Base-by-base conservation (phyloP, 495 filamentous ascomycete species). In the Eremomyces bilateralis region DNA sequence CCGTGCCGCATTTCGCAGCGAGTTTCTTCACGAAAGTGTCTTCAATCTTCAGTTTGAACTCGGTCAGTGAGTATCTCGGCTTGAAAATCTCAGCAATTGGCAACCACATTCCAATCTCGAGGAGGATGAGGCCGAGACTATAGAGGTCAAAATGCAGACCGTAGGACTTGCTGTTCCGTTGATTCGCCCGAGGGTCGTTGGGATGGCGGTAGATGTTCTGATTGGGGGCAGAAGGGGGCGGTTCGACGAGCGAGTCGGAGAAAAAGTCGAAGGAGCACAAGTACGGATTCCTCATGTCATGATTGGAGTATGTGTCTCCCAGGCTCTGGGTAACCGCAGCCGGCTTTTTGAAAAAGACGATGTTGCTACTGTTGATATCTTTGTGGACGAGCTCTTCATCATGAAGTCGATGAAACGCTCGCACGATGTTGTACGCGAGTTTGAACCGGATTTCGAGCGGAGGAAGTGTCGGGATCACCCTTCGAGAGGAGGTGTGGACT, bases 41-140 rank as follows among this genome's bases (percentile, higher is more conserved):
- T 8, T 76, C 67, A 15, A 76, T 56, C 17, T 69, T 58, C 15
- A 61, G 54, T 42, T 73, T 72, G 57, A 76, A 76, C 49, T 67
- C 64, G n/a, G 57, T 54, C 10, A 63, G 60, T 31, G 62, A 62
- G 48, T 77, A 77, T 44, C 72, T 73, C 44, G 64, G 51, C 44
- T 77, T 77, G 67, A 66, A 76, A 13, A 75, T 46, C 21, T 65
- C 65, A 36, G 65, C 64, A 24, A 91, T 61, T 2, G 76, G 72
- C n/a, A 68, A 71, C 84, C 84, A 94, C 1, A 92, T 60, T 18
- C 83, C 84, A 38, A 94, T 74, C 36, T 90, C 84, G 20, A 92
- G 53, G 8, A 94, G 59, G 10, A 92, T 61, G 44, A 92, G 66
- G 24, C 80, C 82, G 2, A 94, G 58, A 2, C 79, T 76, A 49